phyloP scores from a whole-genome alignment of 1,284 basidiomycete species.

The Xerocomus nothofagi region DNA sequence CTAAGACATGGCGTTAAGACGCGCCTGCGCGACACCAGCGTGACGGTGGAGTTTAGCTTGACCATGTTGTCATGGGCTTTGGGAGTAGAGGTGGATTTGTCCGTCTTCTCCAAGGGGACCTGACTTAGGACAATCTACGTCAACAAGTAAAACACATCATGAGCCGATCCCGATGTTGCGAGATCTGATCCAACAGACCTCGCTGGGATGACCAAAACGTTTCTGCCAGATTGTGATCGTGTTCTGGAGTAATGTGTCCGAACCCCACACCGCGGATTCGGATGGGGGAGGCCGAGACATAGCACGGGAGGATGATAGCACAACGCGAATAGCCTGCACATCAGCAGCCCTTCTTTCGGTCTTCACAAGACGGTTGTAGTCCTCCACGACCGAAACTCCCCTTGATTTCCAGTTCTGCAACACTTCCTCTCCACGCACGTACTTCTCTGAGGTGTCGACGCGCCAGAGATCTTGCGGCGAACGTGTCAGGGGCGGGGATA shows the following conservation, averaged over 20 bases:
- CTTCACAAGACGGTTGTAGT: slow-evolving; percentile 70
- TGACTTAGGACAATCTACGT: slow-evolving; percentile 75
- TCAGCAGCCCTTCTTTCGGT: slow-evolving; percentile 79
- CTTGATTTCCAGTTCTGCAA: slow-evolving; percentile 85
- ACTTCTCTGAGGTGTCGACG: slow-evolving; percentile 91
- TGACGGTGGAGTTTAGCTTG: slow-evolving; percentile 72
- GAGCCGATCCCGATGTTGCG: background rate
- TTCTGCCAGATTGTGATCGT: slow-evolving; percentile 80
- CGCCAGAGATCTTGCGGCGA: slow-evolving; percentile 91
- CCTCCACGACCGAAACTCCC: slow-evolving; percentile 84
- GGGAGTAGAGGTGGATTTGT: slow-evolving; percentile 37
- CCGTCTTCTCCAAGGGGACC: slow-evolving; percentile 54
- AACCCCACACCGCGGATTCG: slow-evolving; percentile 61
- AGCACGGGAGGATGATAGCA: slow-evolving; percentile 59
- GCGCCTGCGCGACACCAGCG: slow-evolving; percentile 70
- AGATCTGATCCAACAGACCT: slow-evolving; percentile 48
- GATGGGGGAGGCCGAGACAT: slow-evolving; percentile 45
- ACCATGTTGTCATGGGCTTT: slow-evolving; percentile 46
- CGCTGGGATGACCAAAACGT: slow-evolving; percentile 71
- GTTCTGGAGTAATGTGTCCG: slow-evolving; percentile 61
- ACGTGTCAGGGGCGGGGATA: slow-evolving; percentile 84
- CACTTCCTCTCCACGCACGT: slow-evolving; percentile 88
- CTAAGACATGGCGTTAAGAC: slow-evolving; percentile 20
- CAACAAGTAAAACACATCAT: slow-evolving; percentile 1
- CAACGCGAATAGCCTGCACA: slow-evolving; percentile 83